Percentiles rank a stretch among this genome's conserved stretches.
Evolutionary conservation across 2,329 filamentous ascomycete species (phyloP).

Genomic region (Didymella sp.): DNA sequence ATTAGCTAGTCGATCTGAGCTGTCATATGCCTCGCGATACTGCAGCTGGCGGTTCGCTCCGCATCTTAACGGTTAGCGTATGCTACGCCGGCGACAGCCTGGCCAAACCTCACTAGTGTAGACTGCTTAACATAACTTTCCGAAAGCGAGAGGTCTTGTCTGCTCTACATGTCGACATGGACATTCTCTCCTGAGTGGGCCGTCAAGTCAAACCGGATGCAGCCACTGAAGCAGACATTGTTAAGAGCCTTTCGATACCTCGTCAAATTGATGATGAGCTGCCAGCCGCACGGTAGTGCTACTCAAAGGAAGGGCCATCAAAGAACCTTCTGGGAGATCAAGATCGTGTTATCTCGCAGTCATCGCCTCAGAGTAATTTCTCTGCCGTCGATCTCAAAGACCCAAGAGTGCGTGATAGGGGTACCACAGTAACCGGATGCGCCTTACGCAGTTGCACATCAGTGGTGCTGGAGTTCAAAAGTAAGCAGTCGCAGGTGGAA

Average conservation of each 20-base stretch:
- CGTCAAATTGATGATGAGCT: neutral
- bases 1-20: conserved; percentile 29
- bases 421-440: neutral
- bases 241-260: neutral
- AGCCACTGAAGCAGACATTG: neutral
- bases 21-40: conserved; percentile 27
- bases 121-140: conserved; percentile 29
- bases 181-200: neutral
- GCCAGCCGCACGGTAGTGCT: neutral
- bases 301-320: neutral
- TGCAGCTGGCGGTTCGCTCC: conserved; percentile 42
- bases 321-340: neutral
- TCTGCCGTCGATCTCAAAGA: too few relatives aligned
- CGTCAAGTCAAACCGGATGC: neutral
- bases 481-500: neutral
- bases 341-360: neutral
- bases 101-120: conserved; percentile 32
- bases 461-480: neutral
- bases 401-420: neutral
- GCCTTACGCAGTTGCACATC: neutral
- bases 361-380: neutral
- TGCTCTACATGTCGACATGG: neutral
- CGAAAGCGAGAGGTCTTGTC: conserved; percentile 16
- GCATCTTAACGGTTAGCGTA: conserved; percentile 35
- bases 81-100: conserved; percentile 30